phyloP scores from a whole-genome alignment of 768 basidiomycete species.

The Panaeolus papilionaceus region DNA sequence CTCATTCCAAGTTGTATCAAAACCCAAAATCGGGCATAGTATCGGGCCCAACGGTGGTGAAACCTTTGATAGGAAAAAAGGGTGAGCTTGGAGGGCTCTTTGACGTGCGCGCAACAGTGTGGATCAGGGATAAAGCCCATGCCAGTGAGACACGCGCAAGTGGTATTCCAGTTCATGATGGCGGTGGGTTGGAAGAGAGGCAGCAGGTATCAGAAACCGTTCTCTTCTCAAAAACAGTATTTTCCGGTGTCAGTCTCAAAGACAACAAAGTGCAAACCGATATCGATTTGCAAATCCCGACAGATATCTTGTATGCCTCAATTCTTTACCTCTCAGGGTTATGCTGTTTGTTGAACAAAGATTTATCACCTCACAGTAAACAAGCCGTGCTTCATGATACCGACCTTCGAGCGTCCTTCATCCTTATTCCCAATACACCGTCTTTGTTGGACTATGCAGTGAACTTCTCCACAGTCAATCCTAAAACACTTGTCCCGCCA shows the following conservation, averaged over 20 bases:
- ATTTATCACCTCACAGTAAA: slow-evolving; percentile 25
- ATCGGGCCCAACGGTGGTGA: slow-evolving; percentile 1
- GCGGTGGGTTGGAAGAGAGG: not conserved
- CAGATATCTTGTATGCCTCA: slow-evolving; percentile 36
- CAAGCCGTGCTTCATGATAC: slow-evolving; percentile 32
- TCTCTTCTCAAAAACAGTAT: slow-evolving; percentile 30
- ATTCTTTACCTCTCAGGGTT: not conserved
- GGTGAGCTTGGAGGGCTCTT: not conserved
- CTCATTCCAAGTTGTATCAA: not conserved
- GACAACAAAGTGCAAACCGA: slow-evolving; percentile 32
- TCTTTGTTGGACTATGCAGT: slow-evolving; percentile 35
- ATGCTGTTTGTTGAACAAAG: not conserved
- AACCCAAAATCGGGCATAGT: not conserved
- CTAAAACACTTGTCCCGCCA: slow-evolving; percentile 31
- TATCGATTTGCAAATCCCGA: slow-evolving; percentile 36
- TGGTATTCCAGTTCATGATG: not conserved
- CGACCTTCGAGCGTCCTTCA: slow-evolving; percentile 44
- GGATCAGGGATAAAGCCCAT: not conserved
- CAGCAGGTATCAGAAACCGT: not conserved
- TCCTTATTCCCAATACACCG: slow-evolving; percentile 39
- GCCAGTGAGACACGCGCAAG: not conserved
- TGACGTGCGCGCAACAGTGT: not conserved
- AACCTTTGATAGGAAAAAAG: not conserved
- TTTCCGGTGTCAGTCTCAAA: slow-evolving; percentile 32
- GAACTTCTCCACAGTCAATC: slow-evolving; percentile 40